phyloP scores from a whole-genome alignment of 148 eudicot species.

The Mesembryanthemum crystallinum region DNA sequence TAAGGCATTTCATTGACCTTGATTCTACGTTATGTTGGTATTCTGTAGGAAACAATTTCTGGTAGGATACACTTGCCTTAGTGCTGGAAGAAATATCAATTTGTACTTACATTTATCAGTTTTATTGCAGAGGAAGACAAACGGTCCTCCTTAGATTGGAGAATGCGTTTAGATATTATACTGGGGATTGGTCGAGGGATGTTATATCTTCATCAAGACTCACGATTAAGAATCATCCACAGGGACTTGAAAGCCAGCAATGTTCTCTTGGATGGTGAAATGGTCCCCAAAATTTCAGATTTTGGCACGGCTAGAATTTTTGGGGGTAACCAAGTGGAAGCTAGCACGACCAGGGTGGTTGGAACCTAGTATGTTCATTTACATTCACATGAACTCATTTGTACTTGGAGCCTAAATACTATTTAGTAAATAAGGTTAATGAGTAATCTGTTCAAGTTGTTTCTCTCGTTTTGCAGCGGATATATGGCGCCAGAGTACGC shows the following conservation, averaged over 20 bases:
- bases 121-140: constrained; percentile 37
- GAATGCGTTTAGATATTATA: constrained; percentile 39
- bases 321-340: constrained; percentile 45
- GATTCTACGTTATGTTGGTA: neutral
- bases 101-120: neutral
- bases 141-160: constrained; percentile 39
- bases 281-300: constrained; percentile 60
- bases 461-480: constrained; percentile 36
- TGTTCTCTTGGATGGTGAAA: constrained; percentile 43
- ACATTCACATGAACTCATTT: neutral
- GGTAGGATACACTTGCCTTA: too few species aligned
- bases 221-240: constrained; percentile 56
- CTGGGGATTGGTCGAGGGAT: constrained; percentile 59
- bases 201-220: constrained; percentile 64
- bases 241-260: constrained; percentile 63
- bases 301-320: constrained; percentile 60
- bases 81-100: neutral
- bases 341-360: constrained; percentile 48
- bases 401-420: neutral
- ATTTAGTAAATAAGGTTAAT: neutral
- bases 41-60: neutral
- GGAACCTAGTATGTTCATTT: constrained; percentile 58
- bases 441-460: neutral
- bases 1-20: constrained; percentile 12
- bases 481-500: constrained; percentile 70